Evolutionary conservation across 2,329 filamentous ascomycete species (phyloP).

Genomic region (Elsinoe necatrix): DNA sequence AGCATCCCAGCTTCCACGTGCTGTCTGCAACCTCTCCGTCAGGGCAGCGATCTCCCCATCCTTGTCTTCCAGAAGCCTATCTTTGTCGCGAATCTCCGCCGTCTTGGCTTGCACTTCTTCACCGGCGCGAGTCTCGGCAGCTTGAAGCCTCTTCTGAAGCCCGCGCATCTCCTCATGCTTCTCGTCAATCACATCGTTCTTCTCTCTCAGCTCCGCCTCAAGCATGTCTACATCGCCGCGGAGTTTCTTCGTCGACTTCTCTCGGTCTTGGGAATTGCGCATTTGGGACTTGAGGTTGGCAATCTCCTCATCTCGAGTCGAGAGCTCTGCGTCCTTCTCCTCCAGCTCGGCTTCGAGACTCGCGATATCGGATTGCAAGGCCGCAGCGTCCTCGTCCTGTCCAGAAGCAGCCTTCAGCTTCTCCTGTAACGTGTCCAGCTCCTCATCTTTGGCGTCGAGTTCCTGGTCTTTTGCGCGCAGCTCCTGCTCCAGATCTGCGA

Average conservation of each 20-base stretch:
- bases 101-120: slow-evolving; percentile 26
- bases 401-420: slow-evolving; percentile 32
- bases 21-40: slow-evolving; percentile 30
- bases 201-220: slow-evolving; percentile 30
- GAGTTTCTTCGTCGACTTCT: slow-evolving; percentile 32
- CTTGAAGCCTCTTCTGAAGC: slow-evolving; percentile 28
- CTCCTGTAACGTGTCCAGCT: slow-evolving; percentile 39
- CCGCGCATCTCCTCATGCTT: slow-evolving; percentile 26
- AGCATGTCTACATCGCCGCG: slow-evolving; percentile 29
- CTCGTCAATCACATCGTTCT: slow-evolving; percentile 30
- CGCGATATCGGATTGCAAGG: slow-evolving; percentile 50
- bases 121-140: slow-evolving; percentile 22
- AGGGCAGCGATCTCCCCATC: slow-evolving; percentile 31
- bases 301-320: slow-evolving; percentile 26
- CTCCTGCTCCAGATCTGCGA: slow-evolving; percentile 41
- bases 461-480: slow-evolving; percentile 42
- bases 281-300: slow-evolving; percentile 26
- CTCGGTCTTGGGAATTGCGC: slow-evolving; percentile 25
- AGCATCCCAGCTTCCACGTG: slow-evolving; percentile 32
- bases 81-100: slow-evolving; percentile 55
- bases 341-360: slow-evolving; percentile 44
- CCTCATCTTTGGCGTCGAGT: slow-evolving; percentile 37
- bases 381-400: slow-evolving; percentile 45
- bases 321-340: slow-evolving; percentile 37
- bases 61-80: slow-evolving; percentile 30